These are phyloP conservation scores for Paramecium bursaria DNA, from an alignment of 73 alveolate genomes.

Conservation along the genomic window DNA sequence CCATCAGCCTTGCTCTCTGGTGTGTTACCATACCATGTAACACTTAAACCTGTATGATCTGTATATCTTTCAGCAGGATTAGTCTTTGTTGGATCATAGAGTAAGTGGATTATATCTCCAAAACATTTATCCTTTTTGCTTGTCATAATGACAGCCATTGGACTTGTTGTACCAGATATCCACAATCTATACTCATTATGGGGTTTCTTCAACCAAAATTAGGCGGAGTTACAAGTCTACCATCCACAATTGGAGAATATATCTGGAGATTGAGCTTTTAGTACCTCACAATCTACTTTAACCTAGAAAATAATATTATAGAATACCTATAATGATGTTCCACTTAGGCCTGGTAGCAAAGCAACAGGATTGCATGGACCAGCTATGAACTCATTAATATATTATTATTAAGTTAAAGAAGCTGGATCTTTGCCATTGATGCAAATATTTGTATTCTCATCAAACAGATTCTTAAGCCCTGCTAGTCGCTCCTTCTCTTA, in stretches of 20 bases:
- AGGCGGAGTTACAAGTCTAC: slow-evolving; percentile 56
- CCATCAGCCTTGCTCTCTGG: slow-evolving; percentile 36
- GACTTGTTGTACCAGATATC: slow-evolving; percentile 44
- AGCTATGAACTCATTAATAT: slow-evolving; percentile 31
- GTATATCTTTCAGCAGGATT: slow-evolving; percentile 57
- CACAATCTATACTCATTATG: slow-evolving; percentile 65
- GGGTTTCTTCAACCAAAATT: slow-evolving; percentile 64
- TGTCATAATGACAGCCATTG: slow-evolving; percentile 31
- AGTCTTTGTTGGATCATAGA: slow-evolving; percentile 26
- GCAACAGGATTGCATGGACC: slow-evolving; percentile 66
- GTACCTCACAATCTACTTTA: slow-evolving; percentile 62
- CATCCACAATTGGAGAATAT: slow-evolving; percentile 68
- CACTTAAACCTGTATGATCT: slow-evolving; percentile 40
- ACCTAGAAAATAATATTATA: slow-evolving; percentile 6
- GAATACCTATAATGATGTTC: slow-evolving; percentile 63
- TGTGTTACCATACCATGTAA: slow-evolving; percentile 66
- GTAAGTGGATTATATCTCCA: slow-evolving; percentile 60
- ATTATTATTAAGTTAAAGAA: not conserved
- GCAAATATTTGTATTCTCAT: not conserved
- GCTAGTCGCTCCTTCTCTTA: slow-evolving; percentile 23
- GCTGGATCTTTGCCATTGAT: slow-evolving; percentile 46
- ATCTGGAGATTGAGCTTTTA: slow-evolving; percentile 40
- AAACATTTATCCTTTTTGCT: slow-evolving; percentile 59
- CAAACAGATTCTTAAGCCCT: not conserved
- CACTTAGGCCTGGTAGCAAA: slow-evolving; percentile 60